phyloP scores from a whole-genome alignment of 257 asterid species.

The Lavandula angustifolia region DNA sequence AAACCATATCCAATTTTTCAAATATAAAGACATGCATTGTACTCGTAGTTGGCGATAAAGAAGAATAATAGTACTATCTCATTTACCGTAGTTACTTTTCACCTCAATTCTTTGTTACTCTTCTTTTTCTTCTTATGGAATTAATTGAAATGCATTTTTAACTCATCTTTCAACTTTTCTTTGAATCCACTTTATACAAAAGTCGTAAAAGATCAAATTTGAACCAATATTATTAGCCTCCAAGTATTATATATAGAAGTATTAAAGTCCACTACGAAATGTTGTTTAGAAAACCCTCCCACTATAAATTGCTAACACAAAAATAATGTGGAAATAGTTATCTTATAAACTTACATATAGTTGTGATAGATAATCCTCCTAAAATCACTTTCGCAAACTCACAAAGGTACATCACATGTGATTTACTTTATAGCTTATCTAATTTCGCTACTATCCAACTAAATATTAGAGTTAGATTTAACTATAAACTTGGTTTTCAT shows the following conservation, averaged over 20 bases:
- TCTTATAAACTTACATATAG: background rate
- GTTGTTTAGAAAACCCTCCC: background rate
- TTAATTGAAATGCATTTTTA: background rate
- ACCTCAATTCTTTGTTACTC: background rate
- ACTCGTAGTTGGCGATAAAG: no score
- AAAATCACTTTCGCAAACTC: constrained; percentile 21
- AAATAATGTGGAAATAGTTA: background rate
- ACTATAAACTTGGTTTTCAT: background rate
- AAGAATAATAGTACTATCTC: background rate
- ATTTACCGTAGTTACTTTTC: background rate
- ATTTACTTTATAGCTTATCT: constrained; percentile 3
- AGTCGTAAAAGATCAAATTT: background rate
- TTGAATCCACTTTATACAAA: background rate
- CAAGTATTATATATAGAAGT: no score
- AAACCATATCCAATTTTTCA: background rate
- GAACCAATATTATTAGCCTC: background rate
- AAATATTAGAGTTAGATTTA: background rate
- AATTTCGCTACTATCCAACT: background rate
- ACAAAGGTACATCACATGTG: constrained; percentile 17
- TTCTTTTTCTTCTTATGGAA: background rate
- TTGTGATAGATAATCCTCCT: constrained; percentile 5
- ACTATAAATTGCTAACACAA: background rate
- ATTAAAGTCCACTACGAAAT: no score
- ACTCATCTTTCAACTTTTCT: background rate
- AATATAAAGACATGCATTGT: background rate